Evolutionary conservation across 352 stramenopile genomes (phyloP).

Genomic region (Globisporangium recalcitrans): DNA sequence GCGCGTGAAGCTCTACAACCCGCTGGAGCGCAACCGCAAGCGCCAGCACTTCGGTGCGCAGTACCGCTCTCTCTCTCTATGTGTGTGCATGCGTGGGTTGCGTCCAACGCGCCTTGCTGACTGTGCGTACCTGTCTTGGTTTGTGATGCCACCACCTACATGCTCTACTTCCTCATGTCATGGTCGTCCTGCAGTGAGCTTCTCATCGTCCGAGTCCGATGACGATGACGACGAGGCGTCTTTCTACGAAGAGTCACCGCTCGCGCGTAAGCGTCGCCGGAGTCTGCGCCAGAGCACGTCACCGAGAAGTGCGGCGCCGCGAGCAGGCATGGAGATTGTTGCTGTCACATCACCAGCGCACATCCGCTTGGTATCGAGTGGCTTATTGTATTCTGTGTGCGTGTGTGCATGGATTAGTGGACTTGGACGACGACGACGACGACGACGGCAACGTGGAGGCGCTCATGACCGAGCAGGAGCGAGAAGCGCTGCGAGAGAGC

Average conservation of each 20-base stretch:
- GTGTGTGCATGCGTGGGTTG: not conserved
- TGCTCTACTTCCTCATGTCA: not conserved
- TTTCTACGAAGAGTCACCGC: conserved; percentile 18
- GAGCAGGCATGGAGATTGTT: too few relatives aligned
- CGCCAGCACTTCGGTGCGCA: conserved; percentile 54
- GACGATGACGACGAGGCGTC: conserved; percentile 19
- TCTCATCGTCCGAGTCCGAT: conserved; percentile 39
- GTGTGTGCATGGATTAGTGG: conserved; percentile 11
- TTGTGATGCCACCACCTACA: not conserved
- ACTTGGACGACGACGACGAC: conserved; percentile 21
- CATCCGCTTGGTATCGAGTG: not conserved
- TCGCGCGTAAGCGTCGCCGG: conserved; percentile 15
- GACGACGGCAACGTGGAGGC: conserved; percentile 26
- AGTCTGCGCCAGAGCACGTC: conserved; percentile 15
- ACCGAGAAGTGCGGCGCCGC: conserved; percentile 12
- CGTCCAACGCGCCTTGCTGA: not conserved
- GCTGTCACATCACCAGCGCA: too few relatives aligned
- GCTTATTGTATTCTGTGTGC: not conserved
- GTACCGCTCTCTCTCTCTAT: not conserved
- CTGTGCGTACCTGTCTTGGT: not conserved
- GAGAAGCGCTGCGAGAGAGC: conserved; percentile 25
- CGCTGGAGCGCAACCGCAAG: conserved; percentile 61
- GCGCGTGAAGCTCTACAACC: conserved; percentile 64
- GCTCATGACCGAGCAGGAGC: conserved; percentile 37
- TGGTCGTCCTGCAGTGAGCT: conserved; percentile 28